Base-by-base conservation (phyloP, 2,329 filamentous ascomycete genomes). In the Colletotrichum lentis region DNA sequence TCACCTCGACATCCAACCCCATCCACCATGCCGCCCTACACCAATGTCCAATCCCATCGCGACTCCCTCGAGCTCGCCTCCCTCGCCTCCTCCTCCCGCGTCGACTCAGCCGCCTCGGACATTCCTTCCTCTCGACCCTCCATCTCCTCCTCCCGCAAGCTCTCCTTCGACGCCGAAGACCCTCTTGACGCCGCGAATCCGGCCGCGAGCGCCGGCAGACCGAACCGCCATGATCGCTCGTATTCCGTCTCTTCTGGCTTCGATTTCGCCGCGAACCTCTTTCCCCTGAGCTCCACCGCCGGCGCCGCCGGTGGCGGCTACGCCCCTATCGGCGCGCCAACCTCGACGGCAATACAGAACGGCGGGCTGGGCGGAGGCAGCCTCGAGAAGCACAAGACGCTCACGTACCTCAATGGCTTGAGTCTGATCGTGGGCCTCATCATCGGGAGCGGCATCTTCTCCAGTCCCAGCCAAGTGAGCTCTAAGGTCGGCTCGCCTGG, bases 51-150 rank as follows among this genome's bases (percentile, higher is more conserved):
- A 12, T 69, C 66, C 16, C 66, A 69, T 22, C 92, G 96, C 81
- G 96, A 99, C 85, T 98, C 95, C 54, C 89, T 99, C 76, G 96
- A 99, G 83, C 91, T 99, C 67, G 96, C 94, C 69, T 97, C 94
- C 61, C 89, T 99, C 71, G 96, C 95, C 69, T 97, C 93, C 70
- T 94, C 91, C 44, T 93, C 91, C 73, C 87, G 85, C 60, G 84
- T 82, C 55, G 86, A 85, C 70, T 87, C 86, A 20, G 85, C 81
- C 55, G 85, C 85, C 12, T 88, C 90, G 54, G 67, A 71, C 20
- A 82, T 86, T n/a, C 91, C 90, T 18, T 87, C 91, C 47, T 97
- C 94, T 3, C 87, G 89, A 46, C 93, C 91, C n/a, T 95, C 93
- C 73, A 89, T 94, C 74, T 92, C 94, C 16, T 98, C 95, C n/a